Percentiles rank a stretch among this genome's conserved stretches.
These are phyloP conservation scores for Kalmusia sp. DNA, from an alignment of 2,329 filamentous ascomycete genomes.

Conservation along the genomic window DNA sequence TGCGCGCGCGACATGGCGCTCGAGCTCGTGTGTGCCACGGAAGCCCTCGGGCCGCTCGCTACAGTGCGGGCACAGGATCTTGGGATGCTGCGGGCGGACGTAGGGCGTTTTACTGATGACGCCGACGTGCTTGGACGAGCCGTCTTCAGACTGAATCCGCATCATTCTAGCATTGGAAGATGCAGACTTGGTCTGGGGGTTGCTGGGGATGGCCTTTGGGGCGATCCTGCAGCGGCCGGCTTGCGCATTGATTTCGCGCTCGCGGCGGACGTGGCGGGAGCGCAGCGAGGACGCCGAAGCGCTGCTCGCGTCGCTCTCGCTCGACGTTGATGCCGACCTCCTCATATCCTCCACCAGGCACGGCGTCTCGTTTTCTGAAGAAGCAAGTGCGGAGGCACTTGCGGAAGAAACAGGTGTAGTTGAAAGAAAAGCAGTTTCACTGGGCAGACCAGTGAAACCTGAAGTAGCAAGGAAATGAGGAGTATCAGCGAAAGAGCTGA, in stretches of 20 bases:
- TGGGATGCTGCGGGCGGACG: conserved; percentile 72
- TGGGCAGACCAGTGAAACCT: conserved; percentile 42
- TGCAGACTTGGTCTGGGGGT: conserved; percentile 33
- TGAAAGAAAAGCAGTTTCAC: conserved; percentile 42
- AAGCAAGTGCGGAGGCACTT: conserved; percentile 44
- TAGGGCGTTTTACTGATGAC: conserved; percentile 61
- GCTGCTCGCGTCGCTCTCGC: conserved; percentile 50
- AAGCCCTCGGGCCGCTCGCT: conserved; percentile 78
- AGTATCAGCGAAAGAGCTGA: conserved; percentile 39
- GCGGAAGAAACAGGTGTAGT: conserved; percentile 32
- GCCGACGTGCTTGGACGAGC: conserved; percentile 61
- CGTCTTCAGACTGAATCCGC: conserved; percentile 59
- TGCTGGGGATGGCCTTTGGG: conserved; percentile 48
- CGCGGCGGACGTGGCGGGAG: conserved; percentile 56
- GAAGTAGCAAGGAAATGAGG: conserved; percentile 35
- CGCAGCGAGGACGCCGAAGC: conserved; percentile 51
- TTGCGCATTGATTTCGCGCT: conserved; percentile 57
- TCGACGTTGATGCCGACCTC: conserved; percentile 53
- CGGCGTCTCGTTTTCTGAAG: conserved; percentile 35
- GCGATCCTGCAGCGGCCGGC: conserved; percentile 58
- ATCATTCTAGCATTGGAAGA: conserved; percentile 57
- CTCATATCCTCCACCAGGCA: conserved; percentile 57
- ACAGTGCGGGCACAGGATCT: conserved; percentile 75
- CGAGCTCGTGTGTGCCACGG: conserved; percentile 80
- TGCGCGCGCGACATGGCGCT: conserved; percentile 64